These are phyloP conservation scores for Escovopsis sp. DNA, from an alignment of 2,329 filamentous ascomycete species.

Conservation along the genomic window DNA sequence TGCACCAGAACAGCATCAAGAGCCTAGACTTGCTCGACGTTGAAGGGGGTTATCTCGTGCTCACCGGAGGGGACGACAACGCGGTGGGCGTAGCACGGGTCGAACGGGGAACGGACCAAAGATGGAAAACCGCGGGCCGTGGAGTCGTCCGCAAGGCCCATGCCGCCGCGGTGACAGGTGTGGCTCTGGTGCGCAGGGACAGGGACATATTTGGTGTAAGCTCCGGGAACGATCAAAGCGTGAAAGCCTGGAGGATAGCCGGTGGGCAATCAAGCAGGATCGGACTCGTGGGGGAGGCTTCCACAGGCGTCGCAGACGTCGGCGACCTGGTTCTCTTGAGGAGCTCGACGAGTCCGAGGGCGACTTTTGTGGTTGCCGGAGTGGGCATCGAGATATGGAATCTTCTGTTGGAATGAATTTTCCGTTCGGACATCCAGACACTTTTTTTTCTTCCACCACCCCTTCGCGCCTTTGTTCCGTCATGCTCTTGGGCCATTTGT, in stretches of 20 bases:
- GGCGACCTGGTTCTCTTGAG: conserved; percentile 33
- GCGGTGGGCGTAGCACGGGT: conserved; percentile 45
- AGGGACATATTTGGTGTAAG: conserved; percentile 22
- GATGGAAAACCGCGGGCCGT: conserved; percentile 12
- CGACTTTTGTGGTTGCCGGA: conserved; percentile 26
- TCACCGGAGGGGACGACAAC: conserved; percentile 83
- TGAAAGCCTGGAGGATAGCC: conserved; percentile 38
- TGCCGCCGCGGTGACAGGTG: conserved; percentile 54
- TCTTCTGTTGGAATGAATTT: not conserved
- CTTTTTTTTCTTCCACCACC: too few relatives aligned
- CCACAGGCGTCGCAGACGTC: conserved; percentile 46
- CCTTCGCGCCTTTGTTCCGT: too few relatives aligned
- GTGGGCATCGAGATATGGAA: conserved; percentile 33
- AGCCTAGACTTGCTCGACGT: conserved; percentile 30
- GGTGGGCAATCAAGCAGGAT: conserved; percentile 13
- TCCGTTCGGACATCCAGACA: too few relatives aligned
- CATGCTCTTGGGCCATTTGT: too few relatives aligned
- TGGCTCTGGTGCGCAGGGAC: conserved; percentile 21
- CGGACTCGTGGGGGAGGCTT: conserved; percentile 31
- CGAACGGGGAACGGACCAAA: conserved; percentile 6
- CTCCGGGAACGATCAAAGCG: conserved; percentile 45
- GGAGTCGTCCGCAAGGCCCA: conserved; percentile 39
- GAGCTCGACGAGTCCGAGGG: conserved; percentile 2
- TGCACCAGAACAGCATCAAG: conserved; percentile 79
- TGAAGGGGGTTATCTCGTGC: conserved; percentile 30